phyloP scores from a whole-genome alignment of 257 asterid species.

The Asclepias syriaca region DNA sequence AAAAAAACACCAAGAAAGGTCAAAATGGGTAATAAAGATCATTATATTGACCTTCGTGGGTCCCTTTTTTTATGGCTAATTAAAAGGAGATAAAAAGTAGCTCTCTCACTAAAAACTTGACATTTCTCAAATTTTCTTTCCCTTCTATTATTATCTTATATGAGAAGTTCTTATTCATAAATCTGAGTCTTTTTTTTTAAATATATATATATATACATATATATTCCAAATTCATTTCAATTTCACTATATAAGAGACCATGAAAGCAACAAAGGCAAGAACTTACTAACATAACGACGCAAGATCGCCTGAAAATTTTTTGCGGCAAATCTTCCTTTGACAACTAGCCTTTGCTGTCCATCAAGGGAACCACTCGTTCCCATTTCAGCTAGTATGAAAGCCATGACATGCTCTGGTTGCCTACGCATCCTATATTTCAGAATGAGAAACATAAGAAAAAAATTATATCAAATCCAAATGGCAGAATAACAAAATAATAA shows the following conservation, averaged over 20 bases:
- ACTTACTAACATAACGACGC: constrained; percentile 84
- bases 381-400: constrained; percentile 94
- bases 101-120: background rate
- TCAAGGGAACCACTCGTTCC: constrained; percentile 97
- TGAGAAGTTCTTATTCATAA: background rate
- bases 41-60: too few species aligned
- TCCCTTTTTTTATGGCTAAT: background rate
- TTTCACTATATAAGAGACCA: background rate
- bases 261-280: background rate
- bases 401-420: constrained; percentile 96
- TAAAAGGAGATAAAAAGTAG: background rate
- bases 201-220: too few species aligned
- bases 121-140: background rate
- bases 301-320: constrained; percentile 92
- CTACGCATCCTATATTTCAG: constrained; percentile 67
- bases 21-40: background rate
- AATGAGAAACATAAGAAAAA: background rate
- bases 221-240: background rate
- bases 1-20: background rate
- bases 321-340: constrained; percentile 94
- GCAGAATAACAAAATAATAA: background rate
- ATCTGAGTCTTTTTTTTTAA: background rate
- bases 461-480: background rate
- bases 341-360: constrained; percentile 87
- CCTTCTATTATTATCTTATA: background rate